Evolutionary conservation across 768 basidiomycete genomes (phyloP).

Genomic region (Podaxis sp.): DNA sequence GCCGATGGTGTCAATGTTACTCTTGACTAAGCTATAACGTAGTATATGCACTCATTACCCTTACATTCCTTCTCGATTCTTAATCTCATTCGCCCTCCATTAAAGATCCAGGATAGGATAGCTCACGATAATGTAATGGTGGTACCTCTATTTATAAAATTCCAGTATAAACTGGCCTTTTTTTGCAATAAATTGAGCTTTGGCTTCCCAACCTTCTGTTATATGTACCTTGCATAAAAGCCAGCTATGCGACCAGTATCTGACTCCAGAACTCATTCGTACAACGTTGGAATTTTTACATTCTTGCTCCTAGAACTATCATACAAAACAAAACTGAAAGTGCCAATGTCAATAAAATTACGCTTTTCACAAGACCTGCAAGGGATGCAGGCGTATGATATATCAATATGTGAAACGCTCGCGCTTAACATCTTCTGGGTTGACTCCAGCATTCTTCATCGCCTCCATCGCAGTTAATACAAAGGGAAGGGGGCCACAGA

Average conservation of each 20-base stretch:
- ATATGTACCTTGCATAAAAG: no score
- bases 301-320: no score
- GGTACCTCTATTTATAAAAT: no score
- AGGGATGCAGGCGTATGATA: not conserved
- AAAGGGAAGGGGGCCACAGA: conserved; percentile 46
- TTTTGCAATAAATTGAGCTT: no score
- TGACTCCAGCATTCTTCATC: conserved; percentile 17
- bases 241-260: no score
- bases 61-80: not conserved
- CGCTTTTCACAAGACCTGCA: not conserved
- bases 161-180: no score
- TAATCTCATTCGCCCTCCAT: not conserved
- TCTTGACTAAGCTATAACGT: not conserved
- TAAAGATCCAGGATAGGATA: not conserved
- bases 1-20: conserved; percentile 30
- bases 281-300: no score
- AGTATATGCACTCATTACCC: not conserved
- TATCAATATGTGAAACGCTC: conserved; percentile 17
- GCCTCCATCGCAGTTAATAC: conserved; percentile 12
- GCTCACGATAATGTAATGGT: no score
- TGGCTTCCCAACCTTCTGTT: no score
- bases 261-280: no score
- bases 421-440: conserved; percentile 15
- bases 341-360: no score
- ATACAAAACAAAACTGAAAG: no score